Base-by-base conservation (phyloP, 257 asterid genomes). In the Fraxinus pennsylvanica region DNA sequence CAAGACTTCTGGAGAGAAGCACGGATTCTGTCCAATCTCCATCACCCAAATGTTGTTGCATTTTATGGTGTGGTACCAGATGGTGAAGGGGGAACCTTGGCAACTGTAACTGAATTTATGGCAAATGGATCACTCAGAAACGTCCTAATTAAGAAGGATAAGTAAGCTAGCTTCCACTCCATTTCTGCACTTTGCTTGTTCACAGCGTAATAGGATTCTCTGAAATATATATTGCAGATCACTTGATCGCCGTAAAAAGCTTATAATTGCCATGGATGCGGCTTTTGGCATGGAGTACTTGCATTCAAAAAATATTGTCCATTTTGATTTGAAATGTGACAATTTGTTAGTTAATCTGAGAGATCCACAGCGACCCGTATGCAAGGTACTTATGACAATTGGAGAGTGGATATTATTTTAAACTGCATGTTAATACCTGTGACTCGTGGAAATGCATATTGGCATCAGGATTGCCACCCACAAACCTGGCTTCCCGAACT, bases 1-100 rank as follows among this genome's bases (percentile, higher is more conserved):
- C 86, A 86, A 79, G 97, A 92, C 81, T 92, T 92, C 85, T 90
- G 96, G 97, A 78, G 91, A 79, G 96, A 90, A 84, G 96, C 97
- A 52, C 86, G 71, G 61, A 88, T 92, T 75, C 91, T 90, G 71
- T 88, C 96, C 72, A 84, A 87, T 79, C 91, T 92, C 73, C 97
- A 90, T 75, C 97, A 90, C 84, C 97, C 95, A 76, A 91, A 90
- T 78, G 92, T 90, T 76, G 90, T 92, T 78, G 94, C 97, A 75
- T 90, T 92, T 86, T 92, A 92, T 65, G 97, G 96, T 65, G 93
- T 92, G 79, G 97, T 92, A 74, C 97, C 91, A 74, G 97, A 92
- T 86, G 93, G 96, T 54, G 83, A 90, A 47, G 94, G 92, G 61
- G 94, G 94, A 38, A 90, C 96, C 67, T 83, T 92, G 88, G 96